phyloP scores from a whole-genome alignment of 129 eudicot species.

The Artemisia argyi region DNA sequence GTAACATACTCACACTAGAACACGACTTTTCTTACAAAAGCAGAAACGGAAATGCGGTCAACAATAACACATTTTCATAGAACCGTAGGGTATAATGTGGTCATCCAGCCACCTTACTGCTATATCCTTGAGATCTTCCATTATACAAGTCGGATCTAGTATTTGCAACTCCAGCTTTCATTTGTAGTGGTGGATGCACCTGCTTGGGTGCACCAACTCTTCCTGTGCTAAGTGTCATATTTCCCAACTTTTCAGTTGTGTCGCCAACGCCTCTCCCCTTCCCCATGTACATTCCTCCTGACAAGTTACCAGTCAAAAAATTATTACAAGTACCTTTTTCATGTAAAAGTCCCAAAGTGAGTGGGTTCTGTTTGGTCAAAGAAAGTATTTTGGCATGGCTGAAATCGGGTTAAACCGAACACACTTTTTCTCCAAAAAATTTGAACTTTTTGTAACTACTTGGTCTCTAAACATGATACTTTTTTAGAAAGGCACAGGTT shows the following conservation, averaged over 20 bases:
- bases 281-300: constrained; percentile 51
- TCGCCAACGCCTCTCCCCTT: constrained; percentile 53
- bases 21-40: constrained; percentile 2
- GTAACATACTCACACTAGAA: not conserved
- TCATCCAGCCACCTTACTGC: constrained; percentile 79
- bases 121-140: constrained; percentile 61
- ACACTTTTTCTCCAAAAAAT: too few species aligned
- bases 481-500: not conserved
- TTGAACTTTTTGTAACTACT: too few species aligned
- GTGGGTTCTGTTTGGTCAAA: too few species aligned
- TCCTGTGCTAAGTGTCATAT: constrained; percentile 49
- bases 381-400: too few species aligned
- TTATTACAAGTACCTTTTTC: too few species aligned
- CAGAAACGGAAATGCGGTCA: too few species aligned
- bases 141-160: constrained; percentile 44
- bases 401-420: too few species aligned
- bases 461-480: too few species aligned
- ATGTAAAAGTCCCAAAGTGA: too few species aligned
- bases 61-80: not conserved
- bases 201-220: constrained; percentile 36
- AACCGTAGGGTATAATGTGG: not conserved
- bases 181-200: constrained; percentile 38
- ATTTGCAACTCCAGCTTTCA: constrained; percentile 81
- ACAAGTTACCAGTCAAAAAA: not conserved
- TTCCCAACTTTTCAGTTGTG: constrained; percentile 65